Evolutionary conservation across 176 grass and related monocot species (phyloP).

Genomic region (Puya raimondii): DNA sequence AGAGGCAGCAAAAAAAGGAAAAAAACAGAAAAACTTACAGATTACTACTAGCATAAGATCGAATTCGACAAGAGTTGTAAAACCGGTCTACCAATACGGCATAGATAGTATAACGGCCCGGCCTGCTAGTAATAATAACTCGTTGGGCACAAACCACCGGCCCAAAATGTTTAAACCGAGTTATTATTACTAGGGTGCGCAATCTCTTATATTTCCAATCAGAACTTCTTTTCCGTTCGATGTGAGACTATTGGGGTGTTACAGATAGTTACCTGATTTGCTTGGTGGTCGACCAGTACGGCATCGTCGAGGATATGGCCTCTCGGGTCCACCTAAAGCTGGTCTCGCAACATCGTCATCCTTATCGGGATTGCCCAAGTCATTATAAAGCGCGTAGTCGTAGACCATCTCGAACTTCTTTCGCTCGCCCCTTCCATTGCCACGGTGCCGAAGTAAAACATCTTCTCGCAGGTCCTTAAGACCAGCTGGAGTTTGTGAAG

Average conservation of each 20-base stretch:
- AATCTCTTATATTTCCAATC: too few species aligned
- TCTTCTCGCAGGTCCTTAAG: constrained; percentile 31
- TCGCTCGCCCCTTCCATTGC: constrained; percentile 37
- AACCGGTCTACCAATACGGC: neutral
- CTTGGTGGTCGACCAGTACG: constrained; percentile 32
- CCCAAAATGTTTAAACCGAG: too few species aligned
- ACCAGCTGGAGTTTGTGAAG: constrained; percentile 42
- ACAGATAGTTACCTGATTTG: constrained; percentile 33
- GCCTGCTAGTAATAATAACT: too few species aligned
- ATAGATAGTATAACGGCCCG: neutral
- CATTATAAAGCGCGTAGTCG: constrained; percentile 44
- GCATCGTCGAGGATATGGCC: constrained; percentile 41
- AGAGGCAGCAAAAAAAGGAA: neutral
- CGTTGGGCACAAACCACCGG: too few species aligned
- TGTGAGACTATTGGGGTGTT: too few species aligned
- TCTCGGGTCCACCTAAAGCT: constrained; percentile 27
- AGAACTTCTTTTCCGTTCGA: too few species aligned
- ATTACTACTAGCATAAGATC: neutral
- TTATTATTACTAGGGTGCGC: too few species aligned
- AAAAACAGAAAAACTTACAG: neutral
- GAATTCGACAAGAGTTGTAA: neutral
- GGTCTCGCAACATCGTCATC: constrained; percentile 37
- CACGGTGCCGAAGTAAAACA: constrained; percentile 14
- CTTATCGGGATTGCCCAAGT: constrained; percentile 47
- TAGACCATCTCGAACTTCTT: constrained; percentile 42